Base-by-base conservation (phyloP, 2,329 filamentous ascomycete genomes). In the Rutstroemia sp. region DNA sequence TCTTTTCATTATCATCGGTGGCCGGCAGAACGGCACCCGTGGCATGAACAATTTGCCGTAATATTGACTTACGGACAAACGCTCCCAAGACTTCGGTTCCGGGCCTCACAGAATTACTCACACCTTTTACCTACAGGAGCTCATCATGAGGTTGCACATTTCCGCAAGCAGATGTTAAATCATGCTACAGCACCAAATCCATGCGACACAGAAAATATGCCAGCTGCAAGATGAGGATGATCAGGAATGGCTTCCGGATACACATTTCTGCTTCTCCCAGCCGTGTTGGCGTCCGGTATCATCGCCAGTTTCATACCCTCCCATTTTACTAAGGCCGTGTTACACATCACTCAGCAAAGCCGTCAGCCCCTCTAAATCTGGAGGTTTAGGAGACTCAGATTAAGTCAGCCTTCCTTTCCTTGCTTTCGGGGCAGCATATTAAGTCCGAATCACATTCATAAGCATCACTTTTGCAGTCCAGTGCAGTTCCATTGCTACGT, bases 251-350 rank as follows among this genome's bases (percentile, higher is more conserved):
- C 30, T 34, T 12, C 40, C 40, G 40, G n/a, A 44, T 44, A 44
- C 40, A n/a, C 17, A 23, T 44, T 23, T 19, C 40, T 12, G 21
- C 40, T 44, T 44, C 10, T 19, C 40, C 40, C 9, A 44, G 17
- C 40, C 40, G 40, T 44, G 17, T 44, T 44, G n/a, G 40, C 17
- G 16, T 17, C 17, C 21, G 9, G 40, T 44, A 44, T 44, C 40
- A 44, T 44, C 9, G 17, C 16, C 17, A 23, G 40, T 44, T 44
- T 39, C 51, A 39, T 19, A 23, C n/a, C 52, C 51, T 59, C 60
- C 60, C 59, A 60, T 60, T 57, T 57, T 56, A 56, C 44, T 7
- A 25, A 23, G n/a, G 36, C 42, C 21, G 17, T 27, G 40, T 39
- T 27, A 27, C 16, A 36, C 36, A 17, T 40, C 40, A 42, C 39